Conservation (phyloP, 2,329 filamentous ascomycete species). For the Purpureocillium lavendulum region DNA sequence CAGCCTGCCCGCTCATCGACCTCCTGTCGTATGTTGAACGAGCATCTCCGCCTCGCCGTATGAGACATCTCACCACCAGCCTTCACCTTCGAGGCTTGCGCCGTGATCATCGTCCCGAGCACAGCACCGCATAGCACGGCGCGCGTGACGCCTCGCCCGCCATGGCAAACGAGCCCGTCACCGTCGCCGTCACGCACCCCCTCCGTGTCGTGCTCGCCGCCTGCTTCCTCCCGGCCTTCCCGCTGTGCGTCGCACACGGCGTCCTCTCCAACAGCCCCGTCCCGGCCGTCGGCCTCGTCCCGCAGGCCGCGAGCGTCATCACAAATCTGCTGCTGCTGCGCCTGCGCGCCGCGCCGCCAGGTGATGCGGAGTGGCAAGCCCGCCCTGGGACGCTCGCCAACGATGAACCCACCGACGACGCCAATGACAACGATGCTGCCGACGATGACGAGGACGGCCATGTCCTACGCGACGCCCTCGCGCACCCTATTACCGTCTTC, state of each 20-base stretch:
- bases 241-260: slow-evolving; percentile 29
- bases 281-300: slow-evolving; percentile 30
- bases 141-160: no score
- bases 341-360: not conserved
- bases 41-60: no score
- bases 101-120: no score
- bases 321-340: slow-evolving; percentile 15
- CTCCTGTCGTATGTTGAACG: no score
- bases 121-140: no score
- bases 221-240: slow-evolving; percentile 29
- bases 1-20: not conserved
- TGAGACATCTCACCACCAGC: no score
- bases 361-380: no score
- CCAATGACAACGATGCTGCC: slow-evolving; percentile 2
- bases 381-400: no score
- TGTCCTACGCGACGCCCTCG: slow-evolving; percentile 5
- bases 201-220: slow-evolving; percentile 25
- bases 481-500: slow-evolving; percentile 28
- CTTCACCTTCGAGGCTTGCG: no score
- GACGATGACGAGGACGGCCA: slow-evolving; percentile 5
- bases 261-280: slow-evolving; percentile 22
- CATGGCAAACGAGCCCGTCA: not conserved
- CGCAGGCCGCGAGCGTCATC: slow-evolving; percentile 26
- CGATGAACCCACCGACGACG: slow-evolving; percentile 1
- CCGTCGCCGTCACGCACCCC: slow-evolving; percentile 6